Conservation (phyloP, 2,329 filamentous ascomycete species). For the Aspergillus sp. region DNA sequence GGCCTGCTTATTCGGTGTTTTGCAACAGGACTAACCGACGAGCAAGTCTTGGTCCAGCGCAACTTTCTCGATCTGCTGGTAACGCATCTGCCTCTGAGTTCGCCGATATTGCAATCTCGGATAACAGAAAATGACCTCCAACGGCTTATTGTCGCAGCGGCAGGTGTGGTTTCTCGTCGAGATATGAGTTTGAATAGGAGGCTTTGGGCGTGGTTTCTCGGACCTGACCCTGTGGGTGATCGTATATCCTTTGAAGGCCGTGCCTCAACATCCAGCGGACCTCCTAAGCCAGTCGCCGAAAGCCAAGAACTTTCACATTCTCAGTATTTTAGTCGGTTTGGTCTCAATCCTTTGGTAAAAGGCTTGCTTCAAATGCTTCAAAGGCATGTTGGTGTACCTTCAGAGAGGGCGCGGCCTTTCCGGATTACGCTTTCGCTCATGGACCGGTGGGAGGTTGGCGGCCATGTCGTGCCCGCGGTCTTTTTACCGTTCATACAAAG, state of each 20-base stretch:
- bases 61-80: slow-evolving; percentile 93
- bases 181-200: slow-evolving; percentile 97
- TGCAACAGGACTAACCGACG: slow-evolving; percentile 81
- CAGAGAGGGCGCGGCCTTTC: slow-evolving; percentile 79
- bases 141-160: slow-evolving; percentile 75
- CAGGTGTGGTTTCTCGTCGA: slow-evolving; percentile 81
- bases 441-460: slow-evolving; percentile 97
- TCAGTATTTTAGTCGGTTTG: slow-evolving; percentile 80
- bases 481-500: slow-evolving; percentile 84
- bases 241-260: slow-evolving; percentile 31
- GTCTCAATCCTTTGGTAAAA: slow-evolving; percentile 69
- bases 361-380: slow-evolving; percentile 78
- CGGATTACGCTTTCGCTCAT: slow-evolving; percentile 91
- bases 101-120: slow-evolving; percentile 72
- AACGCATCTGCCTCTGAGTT: slow-evolving; percentile 82
- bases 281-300: slow-evolving; percentile 28
- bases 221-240: slow-evolving; percentile 61
- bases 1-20: slow-evolving; percentile 89
- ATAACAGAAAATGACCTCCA: slow-evolving; percentile 76
- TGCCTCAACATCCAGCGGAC: slow-evolving; percentile 28
- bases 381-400: slow-evolving; percentile 52
- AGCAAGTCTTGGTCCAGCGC: slow-evolving; percentile 87
- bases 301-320: slow-evolving; percentile 59
- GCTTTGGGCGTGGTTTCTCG: slow-evolving; percentile 94
- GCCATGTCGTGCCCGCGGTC: slow-evolving; percentile 80